phyloP scores from a whole-genome alignment of 495 filamentous ascomycete genomes.

The Lepidopterella palustris region DNA sequence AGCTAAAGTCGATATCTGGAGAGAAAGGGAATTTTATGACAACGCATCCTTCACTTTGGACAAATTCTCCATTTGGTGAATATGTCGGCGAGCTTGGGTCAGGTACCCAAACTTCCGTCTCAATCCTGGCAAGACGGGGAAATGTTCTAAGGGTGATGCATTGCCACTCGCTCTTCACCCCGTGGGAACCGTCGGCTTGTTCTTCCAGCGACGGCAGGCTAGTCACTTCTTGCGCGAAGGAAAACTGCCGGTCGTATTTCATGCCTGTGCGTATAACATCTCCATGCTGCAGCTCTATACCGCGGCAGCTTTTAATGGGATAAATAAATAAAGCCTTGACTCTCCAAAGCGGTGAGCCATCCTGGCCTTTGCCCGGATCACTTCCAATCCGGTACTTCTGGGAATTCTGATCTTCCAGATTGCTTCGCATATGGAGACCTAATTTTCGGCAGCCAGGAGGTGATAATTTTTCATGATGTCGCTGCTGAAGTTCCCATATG shows the following conservation, averaged over 20 bases:
- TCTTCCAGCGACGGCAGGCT: conserved; percentile 26
- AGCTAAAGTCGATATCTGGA: conserved; percentile 24
- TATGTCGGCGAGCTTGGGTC: conserved; percentile 51
- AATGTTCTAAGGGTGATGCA: conserved; percentile 77
- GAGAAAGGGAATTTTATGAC: conserved; percentile 52
- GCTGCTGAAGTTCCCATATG: conserved; percentile 10
- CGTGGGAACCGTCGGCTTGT: conserved; percentile 34
- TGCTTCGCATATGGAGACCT: conserved; percentile 15
- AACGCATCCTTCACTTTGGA: conserved; percentile 51
- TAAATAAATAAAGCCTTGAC: conserved; percentile 82
- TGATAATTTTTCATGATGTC: conserved; percentile 8
- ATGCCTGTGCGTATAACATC: conserved; percentile 67
- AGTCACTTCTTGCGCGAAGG: conserved; percentile 62
- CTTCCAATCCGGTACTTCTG: conserved; percentile 14
- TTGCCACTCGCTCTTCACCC: conserved; percentile 56
- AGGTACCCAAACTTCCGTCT: conserved; percentile 73
- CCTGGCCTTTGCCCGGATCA: not conserved
- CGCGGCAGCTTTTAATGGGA: conserved; percentile 80
- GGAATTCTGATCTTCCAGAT: conserved; percentile 23
- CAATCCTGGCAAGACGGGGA: conserved; percentile 63
- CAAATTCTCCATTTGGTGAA: conserved; percentile 40
- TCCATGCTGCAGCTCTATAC: conserved; percentile 63
- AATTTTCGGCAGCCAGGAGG: conserved; percentile 22
- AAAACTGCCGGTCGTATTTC: conserved; percentile 78
- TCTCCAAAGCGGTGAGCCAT: conserved; percentile 39